Percentiles rank a stretch among this genome's conserved stretches.
Evolutionary conservation across 1,139 yeast species (phyloP).

Genomic region (Saccharomyces pastorianus): DNA sequence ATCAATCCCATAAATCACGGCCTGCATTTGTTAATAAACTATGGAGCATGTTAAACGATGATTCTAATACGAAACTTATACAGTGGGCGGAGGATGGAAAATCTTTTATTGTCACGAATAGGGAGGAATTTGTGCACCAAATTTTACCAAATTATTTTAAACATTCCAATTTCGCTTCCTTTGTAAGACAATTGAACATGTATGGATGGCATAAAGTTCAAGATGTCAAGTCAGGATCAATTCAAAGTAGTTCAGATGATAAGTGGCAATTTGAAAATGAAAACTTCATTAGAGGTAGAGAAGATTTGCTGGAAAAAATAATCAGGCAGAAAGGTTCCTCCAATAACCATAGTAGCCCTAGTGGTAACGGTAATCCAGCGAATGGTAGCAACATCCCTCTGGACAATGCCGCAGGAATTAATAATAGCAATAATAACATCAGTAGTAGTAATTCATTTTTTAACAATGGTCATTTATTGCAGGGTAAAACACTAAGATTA

Average conservation of each 20-base stretch:
- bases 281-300: slow-evolving; percentile 61
- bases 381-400: neutral
- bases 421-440: slow-evolving; percentile 1
- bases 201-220: slow-evolving; percentile 93
- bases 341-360: slow-evolving; percentile 7
- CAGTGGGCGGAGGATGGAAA: slow-evolving; percentile 83
- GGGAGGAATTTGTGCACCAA: slow-evolving; percentile 80
- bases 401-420: slow-evolving; percentile 11
- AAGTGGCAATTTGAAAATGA: slow-evolving; percentile 75
- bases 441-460: slow-evolving; percentile 1
- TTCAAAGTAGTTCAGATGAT: slow-evolving; percentile 30
- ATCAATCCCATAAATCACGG: slow-evolving; percentile 34
- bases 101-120: slow-evolving; percentile 72
- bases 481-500: slow-evolving; percentile 3
- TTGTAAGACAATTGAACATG: slow-evolving; percentile 89
- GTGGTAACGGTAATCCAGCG: slow-evolving; percentile 6
- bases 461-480: neutral
- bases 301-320: slow-evolving; percentile 67
- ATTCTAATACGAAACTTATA: slow-evolving; percentile 57
- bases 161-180: slow-evolving; percentile 88
- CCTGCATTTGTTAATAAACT: slow-evolving; percentile 89
- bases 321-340: slow-evolving; percentile 37
- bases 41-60: slow-evolving; percentile 93
- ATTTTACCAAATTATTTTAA: slow-evolving; percentile 86
- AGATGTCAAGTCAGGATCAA: slow-evolving; percentile 38